Evolutionary conservation across 2,329 filamentous ascomycete genomes (phyloP).

Genomic region (Aspergillus pseudoterreus): DNA sequence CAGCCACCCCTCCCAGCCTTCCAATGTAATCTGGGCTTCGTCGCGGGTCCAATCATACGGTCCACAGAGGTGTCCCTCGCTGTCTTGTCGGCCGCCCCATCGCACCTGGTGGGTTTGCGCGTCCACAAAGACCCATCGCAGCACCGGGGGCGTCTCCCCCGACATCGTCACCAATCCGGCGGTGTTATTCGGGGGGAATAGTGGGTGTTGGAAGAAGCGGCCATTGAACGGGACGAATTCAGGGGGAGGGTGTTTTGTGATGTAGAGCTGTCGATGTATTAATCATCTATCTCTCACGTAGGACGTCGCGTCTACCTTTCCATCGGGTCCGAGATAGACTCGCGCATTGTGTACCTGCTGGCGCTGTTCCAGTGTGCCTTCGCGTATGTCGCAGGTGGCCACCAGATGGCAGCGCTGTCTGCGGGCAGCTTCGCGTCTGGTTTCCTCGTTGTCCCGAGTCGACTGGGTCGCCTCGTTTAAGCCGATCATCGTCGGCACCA

Average conservation of each 20-base stretch:
- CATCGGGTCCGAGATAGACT: not conserved
- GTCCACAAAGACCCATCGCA: conserved; percentile 24
- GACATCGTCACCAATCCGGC: conserved; percentile 22
- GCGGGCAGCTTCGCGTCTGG: conserved; percentile 13
- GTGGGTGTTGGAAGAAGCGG: conserved; percentile 21
- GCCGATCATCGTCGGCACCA: conserved; percentile 25
- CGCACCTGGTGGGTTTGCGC: conserved; percentile 21
- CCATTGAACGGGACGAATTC: conserved; percentile 21
- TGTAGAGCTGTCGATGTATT: conserved; percentile 15
- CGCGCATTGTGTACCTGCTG: conserved; percentile 20
- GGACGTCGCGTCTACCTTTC: not conserved
- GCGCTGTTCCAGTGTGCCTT: conserved; percentile 18
- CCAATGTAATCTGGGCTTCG: conserved; percentile 16
- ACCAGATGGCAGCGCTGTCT: conserved; percentile 21
- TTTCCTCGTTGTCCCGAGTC: conserved; percentile 19
- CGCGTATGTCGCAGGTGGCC: conserved; percentile 16
- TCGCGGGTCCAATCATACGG: conserved; percentile 21
- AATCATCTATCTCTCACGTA: not conserved
- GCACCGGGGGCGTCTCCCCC: conserved; percentile 18
- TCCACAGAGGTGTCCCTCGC: conserved; percentile 19
- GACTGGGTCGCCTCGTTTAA: conserved; percentile 22
- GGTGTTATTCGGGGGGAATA: conserved; percentile 20
- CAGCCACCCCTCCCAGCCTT: conserved; percentile 22
- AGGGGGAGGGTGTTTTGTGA: conserved; percentile 16
- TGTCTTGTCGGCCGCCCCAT: conserved; percentile 22